Conservation (phyloP, 192 early-diverging fungal genomes). For the Martensiomyces pterosporus region DNA sequence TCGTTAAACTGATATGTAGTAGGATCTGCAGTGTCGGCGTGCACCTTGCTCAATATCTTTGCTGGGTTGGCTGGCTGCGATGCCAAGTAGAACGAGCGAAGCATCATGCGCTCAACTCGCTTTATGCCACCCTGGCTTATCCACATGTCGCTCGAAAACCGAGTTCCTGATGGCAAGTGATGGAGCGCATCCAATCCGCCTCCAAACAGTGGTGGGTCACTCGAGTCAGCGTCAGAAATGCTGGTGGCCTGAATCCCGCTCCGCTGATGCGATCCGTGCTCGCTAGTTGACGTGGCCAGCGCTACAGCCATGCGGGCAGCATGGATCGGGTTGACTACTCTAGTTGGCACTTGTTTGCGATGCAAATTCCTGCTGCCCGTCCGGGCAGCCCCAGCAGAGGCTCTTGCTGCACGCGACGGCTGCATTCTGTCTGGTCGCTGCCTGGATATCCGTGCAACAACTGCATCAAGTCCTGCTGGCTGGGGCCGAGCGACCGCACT, state of each 20-base stretch:
- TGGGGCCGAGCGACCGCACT: too few species aligned
- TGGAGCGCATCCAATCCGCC: neutral
- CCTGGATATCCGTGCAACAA: neutral
- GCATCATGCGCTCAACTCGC: slow-evolving; percentile 9
- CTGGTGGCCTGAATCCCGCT: too few species aligned
- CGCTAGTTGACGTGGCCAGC: neutral
- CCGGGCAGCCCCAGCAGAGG: neutral
- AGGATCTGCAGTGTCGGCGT: neutral
- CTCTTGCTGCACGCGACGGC: too few species aligned
- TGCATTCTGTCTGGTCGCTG: neutral
- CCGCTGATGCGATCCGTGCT: neutral
- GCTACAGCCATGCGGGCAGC: neutral
- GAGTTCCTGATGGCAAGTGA: slow-evolving; percentile 24
- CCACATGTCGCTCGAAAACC: slow-evolving; percentile 35
- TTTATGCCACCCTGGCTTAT: slow-evolving; percentile 35
- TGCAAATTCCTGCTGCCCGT: too few species aligned
- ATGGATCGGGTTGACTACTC: slow-evolving; percentile 2
- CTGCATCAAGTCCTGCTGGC: neutral
- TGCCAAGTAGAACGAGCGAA: neutral
- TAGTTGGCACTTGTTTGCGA: slow-evolving; percentile 15
- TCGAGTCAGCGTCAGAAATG: neutral
- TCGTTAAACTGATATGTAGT: slow-evolving; percentile 20
- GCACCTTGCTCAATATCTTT: neutral
- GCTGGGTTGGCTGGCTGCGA: neutral
- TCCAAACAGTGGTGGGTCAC: too few species aligned